Evolutionary conservation across 2,329 filamentous ascomycete genomes (phyloP), one percentile per base, ranked within the genome.

Genomic region (Phyllachora maydis): DNA sequence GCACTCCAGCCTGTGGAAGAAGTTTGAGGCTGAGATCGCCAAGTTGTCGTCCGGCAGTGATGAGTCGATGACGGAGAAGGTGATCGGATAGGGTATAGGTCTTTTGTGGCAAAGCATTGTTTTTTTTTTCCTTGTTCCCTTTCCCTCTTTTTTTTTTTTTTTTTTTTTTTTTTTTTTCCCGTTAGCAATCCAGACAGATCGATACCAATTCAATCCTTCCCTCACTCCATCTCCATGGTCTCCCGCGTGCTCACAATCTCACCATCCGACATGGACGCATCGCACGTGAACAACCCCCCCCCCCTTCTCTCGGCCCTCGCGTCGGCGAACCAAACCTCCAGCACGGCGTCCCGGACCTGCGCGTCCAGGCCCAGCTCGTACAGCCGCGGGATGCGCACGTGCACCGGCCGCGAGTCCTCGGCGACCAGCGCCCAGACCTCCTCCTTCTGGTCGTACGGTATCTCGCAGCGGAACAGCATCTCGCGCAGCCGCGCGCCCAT

Each of bases 291-390:
- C n/a, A n/a, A n/a, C n/a, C n/a, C n/a, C n/a, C n/a, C n/a, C 5
- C 30, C 32, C 13, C 25, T n/a, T 2, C n/a, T n/a, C n/a, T n/a
- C n/a, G n/a, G 31, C 11, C 21, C 36, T 14, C n/a, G 23, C 25
- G 21, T 39, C 36, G 3, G 36, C 33, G 8, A 26, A 30, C 36
- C 36, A 39, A 19, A 39, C 28, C 30, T 39, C 36, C 30, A 38
- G 28, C 6, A 38, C 21, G 8, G 35, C 33, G 14, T 32, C 31
- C 28, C 31, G 32, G 7, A 39, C 8, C 7, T 23, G 19, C 0
- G 24, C 21, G 15, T 32, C 24, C 6, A 36, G 26, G 11, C 30
- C 19, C 25, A 34, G n/a, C 13, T 14, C 11, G 18, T 16, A 11
- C 25, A 39, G 16, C 27, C 21, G 26, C 27, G 27, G 19, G 13